A percentile compares a stretch with the other conserved stretches of the same genome.
These are phyloP conservation scores for Sclerotinia sclerotiorum DNA, from an alignment of 2,329 filamentous ascomycete species.

Conservation along the genomic window DNA sequence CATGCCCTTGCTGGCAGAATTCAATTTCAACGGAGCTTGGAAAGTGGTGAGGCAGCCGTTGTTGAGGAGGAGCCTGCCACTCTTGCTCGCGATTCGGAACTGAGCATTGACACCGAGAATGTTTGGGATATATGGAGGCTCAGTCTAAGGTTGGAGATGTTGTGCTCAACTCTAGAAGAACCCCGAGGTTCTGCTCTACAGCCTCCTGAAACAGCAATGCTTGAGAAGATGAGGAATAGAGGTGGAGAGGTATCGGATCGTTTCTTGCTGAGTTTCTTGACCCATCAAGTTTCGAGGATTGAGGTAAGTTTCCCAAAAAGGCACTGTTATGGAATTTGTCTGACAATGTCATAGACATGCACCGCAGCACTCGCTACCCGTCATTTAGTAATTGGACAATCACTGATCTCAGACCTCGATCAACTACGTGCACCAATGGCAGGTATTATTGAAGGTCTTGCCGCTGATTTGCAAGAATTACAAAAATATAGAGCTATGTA, in stretches of 20 bases:
- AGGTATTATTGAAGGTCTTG: constrained; percentile 64
- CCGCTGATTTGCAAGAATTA: constrained; percentile 62
- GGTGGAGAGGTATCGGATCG: constrained; percentile 86
- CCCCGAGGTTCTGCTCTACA: constrained; percentile 59
- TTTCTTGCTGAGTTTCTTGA: constrained; percentile 85
- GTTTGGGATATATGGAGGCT: constrained; percentile 87
- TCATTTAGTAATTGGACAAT: constrained; percentile 72
- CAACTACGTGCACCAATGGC: constrained; percentile 77
- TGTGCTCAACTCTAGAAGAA: constrained; percentile 85
- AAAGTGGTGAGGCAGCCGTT: constrained; percentile 45
- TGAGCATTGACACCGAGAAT: constrained; percentile 73
- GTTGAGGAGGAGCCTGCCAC: constrained; percentile 52
- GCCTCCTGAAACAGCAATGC: constrained; percentile 76
- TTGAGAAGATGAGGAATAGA: constrained; percentile 70
- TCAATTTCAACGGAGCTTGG: constrained; percentile 54
- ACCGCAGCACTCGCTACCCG: constrained; percentile 76
- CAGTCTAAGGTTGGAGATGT: constrained; percentile 84
- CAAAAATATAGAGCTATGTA: constrained; percentile 53
- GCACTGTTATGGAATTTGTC: constrained; percentile 26
- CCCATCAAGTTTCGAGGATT: constrained; percentile 92
- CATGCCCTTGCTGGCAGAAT: constrained; percentile 82
- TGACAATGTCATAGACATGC: constrained; percentile 61
- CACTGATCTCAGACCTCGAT: constrained; percentile 60
- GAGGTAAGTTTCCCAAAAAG: constrained; percentile 63
- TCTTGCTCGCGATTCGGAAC: constrained; percentile 63